Evolutionary conservation across 1,139 yeast species (phyloP).

Genomic region (Keqinozyma sinolaborantium): DNA sequence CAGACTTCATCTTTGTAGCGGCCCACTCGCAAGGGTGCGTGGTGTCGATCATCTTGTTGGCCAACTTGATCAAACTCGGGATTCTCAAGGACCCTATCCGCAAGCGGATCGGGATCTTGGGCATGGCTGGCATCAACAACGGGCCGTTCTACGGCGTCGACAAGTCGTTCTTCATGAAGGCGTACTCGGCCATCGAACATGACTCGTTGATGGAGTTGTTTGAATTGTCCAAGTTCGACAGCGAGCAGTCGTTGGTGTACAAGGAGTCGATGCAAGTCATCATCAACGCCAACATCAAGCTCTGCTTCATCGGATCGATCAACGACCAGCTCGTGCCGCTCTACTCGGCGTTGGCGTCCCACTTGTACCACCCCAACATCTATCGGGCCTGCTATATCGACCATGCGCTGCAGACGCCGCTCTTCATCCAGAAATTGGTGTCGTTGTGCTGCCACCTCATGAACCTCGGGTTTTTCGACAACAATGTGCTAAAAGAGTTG

Average conservation of each 20-base stretch:
- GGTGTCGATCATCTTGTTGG: slow-evolving; percentile 75
- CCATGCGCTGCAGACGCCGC: slow-evolving; percentile 48
- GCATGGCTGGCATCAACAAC: slow-evolving; percentile 93
- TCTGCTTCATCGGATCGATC: slow-evolving; percentile 80
- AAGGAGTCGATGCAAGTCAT: slow-evolving; percentile 64
- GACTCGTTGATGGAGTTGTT: slow-evolving; percentile 83
- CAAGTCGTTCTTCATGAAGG: slow-evolving; percentile 76
- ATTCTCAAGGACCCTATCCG: slow-evolving; percentile 46
- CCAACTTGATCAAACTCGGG: slow-evolving; percentile 69
- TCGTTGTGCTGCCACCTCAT: slow-evolving; percentile 49
- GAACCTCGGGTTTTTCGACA: slow-evolving; percentile 68
- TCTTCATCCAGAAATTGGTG: slow-evolving; percentile 43
- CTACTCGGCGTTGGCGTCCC: slow-evolving; percentile 82
- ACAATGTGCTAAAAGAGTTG: slow-evolving; percentile 75
- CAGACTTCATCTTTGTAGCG: slow-evolving; percentile 85
- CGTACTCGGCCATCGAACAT: slow-evolving; percentile 86
- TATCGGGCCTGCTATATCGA: slow-evolving; percentile 89
- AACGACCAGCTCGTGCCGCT: slow-evolving; percentile 42
- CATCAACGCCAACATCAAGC: slow-evolving; percentile 67
- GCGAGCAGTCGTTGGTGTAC: slow-evolving; percentile 68
- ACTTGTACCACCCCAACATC: slow-evolving; percentile 83
- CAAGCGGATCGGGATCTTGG: slow-evolving; percentile 68
- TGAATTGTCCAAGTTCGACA: slow-evolving; percentile 76
- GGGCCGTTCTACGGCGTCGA: slow-evolving; percentile 94
- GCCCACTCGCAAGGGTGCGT: slow-evolving; percentile 97